Conservation (phyloP, 2,329 filamentous ascomycete species). For the Diplodia scrobiculata region DNA sequence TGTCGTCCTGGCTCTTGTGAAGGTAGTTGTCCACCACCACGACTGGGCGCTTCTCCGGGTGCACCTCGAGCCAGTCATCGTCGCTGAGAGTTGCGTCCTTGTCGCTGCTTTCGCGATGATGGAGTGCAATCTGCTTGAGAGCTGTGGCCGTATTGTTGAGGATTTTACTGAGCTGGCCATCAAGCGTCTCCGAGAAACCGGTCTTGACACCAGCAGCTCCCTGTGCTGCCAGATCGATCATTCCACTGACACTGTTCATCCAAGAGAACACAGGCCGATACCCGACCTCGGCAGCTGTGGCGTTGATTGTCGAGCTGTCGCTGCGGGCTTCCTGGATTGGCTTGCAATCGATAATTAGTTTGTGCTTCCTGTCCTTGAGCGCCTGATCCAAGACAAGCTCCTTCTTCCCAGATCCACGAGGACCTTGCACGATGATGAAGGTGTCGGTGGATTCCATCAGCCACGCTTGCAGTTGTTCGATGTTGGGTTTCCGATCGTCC, state of each 20-base stretch:
- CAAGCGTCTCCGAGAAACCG: constrained; percentile 89
- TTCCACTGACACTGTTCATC: constrained; percentile 91
- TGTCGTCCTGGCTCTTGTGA: constrained; percentile 64
- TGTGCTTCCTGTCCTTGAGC: constrained; percentile 72
- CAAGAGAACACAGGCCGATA: constrained; percentile 94
- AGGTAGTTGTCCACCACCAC: constrained; percentile 92
- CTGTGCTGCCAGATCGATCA: constrained; percentile 89
- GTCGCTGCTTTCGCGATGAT: constrained; percentile 69
- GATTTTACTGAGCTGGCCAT: constrained; percentile 86
- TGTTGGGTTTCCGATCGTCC: constrained; percentile 80
- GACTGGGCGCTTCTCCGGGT: constrained; percentile 79
- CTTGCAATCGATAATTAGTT: constrained; percentile 88
- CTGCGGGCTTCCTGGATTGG: constrained; percentile 87
- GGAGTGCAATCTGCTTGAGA: constrained; percentile 74
- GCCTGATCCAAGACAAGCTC: constrained; percentile 86
- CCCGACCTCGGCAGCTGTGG: constrained; percentile 79
- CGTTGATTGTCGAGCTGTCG: constrained; percentile 80
- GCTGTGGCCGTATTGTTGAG: constrained; percentile 79
- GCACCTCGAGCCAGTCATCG: constrained; percentile 86
- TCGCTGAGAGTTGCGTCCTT: constrained; percentile 72
- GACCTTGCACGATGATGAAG: constrained; percentile 91
- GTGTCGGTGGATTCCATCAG: constrained; percentile 85
- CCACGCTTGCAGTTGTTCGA: constrained; percentile 81
- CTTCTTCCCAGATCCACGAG: constrained; percentile 85
- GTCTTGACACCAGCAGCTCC: constrained; percentile 92